A percentile compares a stretch with the other conserved stretches of the same genome.
These are phyloP conservation scores for Paraglomus brasilianum DNA, from an alignment of 192 early-diverging fungal genomes.

Conservation along the genomic window DNA sequence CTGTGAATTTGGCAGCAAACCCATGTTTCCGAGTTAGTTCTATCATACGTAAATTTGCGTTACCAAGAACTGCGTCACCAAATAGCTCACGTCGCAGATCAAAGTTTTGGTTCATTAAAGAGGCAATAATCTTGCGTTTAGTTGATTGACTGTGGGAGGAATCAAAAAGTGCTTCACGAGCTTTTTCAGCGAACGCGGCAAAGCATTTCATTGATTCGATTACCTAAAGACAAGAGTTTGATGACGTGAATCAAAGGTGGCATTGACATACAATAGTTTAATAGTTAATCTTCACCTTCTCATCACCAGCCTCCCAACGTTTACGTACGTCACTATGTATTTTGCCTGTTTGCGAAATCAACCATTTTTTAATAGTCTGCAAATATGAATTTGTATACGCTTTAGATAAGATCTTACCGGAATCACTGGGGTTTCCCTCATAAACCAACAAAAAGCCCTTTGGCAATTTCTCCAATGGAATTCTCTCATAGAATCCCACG, in stretches of 20 bases:
- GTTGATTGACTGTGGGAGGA: neutral
- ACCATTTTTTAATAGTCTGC: neutral
- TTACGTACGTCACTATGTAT: constrained; percentile 56
- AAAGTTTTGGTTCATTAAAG: constrained; percentile 60
- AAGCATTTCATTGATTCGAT: constrained; percentile 54
- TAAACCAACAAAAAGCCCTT: constrained; percentile 49
- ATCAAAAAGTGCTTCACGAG: constrained; percentile 35
- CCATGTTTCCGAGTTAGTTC: constrained; percentile 42
- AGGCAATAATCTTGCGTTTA: constrained; percentile 41
- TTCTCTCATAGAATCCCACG: constrained; percentile 48
- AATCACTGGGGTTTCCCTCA: constrained; percentile 54
- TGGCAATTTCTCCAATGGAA: constrained; percentile 44
- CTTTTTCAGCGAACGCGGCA: constrained; percentile 41
- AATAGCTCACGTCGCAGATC: constrained; percentile 46
- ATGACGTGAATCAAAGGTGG: constrained; percentile 2
- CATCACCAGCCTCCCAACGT: constrained; percentile 52
- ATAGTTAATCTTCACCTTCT: constrained; percentile 38
- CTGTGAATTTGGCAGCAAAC: constrained; percentile 58
- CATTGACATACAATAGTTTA: neutral
- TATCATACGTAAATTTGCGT: constrained; percentile 51
- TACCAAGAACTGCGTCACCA: constrained; percentile 52
- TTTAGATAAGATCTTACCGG: constrained; percentile 35
- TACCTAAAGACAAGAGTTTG: constrained; percentile 30
- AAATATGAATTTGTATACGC: neutral
- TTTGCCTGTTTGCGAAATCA: constrained; percentile 29